Evolutionary conservation across 352 stramenopile species (phyloP), one percentile per base, ranked within the genome.

Genomic region (Hyaloperonospora arabidopsidis): DNA sequence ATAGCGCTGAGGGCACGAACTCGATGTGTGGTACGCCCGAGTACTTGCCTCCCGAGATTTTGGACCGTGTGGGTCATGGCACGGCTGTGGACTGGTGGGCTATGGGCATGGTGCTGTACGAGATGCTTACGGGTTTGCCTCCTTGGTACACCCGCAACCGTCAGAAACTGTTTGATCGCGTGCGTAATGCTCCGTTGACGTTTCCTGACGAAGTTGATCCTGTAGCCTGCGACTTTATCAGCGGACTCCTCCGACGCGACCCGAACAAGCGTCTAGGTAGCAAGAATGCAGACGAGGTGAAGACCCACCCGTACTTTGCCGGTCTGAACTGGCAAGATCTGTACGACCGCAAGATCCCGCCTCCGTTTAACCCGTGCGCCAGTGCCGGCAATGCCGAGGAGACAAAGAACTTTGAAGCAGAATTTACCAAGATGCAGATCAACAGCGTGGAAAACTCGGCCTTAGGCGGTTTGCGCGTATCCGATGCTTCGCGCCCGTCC

Each of bases 61-160:
- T 97, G 7, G 81, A 89, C 68, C 79, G 85, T 44, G 76, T 89
- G 36, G 87, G 85, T 36, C 85, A 97, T 67, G 89, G 89, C 56
- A 96, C 84, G 6, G 83, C 85, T 15, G 87, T 96, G 12, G 89
- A 97, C 67, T 97, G 89, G 87, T 97, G 89, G 89, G 85, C 85
- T 13, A 79, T 97, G 19, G 89, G 83, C 36, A 91, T 91, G 78
- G 79, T 97, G 52, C 69, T 97, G 13, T 97, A 96, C 72, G 89
- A 97, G 59, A 96, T 97, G 89, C 76, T 97, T 28, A 97, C 84
- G 58, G 88, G 88, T 0, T 68, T 96, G 36, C 87, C 87, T 13
- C 88, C 85, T 14, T 96, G 88, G 88, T 97, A 97, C 79, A 97
- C 86, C 52, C 86, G 87, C 64, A 93, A 97, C 73, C 81, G 87